A percentile compares a stretch with the other conserved stretches of the same genome.
phyloP scores from a whole-genome alignment of 108 stramenopile genomes.

The Skeletonema costatum region DNA sequence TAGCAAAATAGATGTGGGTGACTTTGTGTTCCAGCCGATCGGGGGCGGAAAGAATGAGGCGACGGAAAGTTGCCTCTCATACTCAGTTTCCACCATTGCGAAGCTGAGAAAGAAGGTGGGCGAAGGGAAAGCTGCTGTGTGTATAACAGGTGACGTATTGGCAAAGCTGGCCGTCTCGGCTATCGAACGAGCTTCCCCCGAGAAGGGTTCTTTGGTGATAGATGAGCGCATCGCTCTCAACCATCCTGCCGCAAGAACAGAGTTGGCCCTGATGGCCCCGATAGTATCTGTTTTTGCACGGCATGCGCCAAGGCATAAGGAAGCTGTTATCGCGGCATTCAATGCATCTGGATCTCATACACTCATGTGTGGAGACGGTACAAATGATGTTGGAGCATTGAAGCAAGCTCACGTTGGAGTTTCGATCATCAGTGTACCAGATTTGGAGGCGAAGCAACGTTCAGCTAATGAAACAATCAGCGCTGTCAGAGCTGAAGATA shows the following conservation, averaged over 20 bases:
- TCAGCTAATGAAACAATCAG: slow-evolving; percentile 51
- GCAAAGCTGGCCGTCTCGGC: slow-evolving; percentile 47
- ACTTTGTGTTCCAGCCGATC: slow-evolving; percentile 24
- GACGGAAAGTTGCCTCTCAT: slow-evolving; percentile 14
- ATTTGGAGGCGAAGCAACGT: slow-evolving; percentile 87
- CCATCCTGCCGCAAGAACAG: slow-evolving; percentile 57
- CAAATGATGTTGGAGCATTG: slow-evolving; percentile 97
- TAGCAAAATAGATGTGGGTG: not conserved
- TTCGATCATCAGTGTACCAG: slow-evolving; percentile 92
- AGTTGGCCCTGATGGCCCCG: slow-evolving; percentile 69
- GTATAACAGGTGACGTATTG: slow-evolving; percentile 64
- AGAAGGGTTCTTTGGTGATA: not conserved
- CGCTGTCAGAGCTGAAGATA: slow-evolving; percentile 51
- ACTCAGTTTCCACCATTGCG: slow-evolving; percentile 25
- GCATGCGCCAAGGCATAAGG: slow-evolving; percentile 96
- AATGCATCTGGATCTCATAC: slow-evolving; percentile 82
- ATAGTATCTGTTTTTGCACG: slow-evolving; percentile 93
- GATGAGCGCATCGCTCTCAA: slow-evolving; percentile 60
- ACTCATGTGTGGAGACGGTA: slow-evolving; percentile 99
- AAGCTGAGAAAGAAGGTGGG: slow-evolving; percentile 44
- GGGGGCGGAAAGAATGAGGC: slow-evolving; percentile 4
- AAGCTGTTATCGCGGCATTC: slow-evolving; percentile 89
- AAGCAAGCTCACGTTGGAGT: slow-evolving; percentile 97
- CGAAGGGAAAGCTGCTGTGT: slow-evolving; percentile 46
- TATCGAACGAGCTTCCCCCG: slow-evolving; percentile 21